Evolutionary conservation across 306 rosid genomes (phyloP), one percentile per base, ranked within the genome.

Genomic region (Gillenia trifoliata): DNA sequence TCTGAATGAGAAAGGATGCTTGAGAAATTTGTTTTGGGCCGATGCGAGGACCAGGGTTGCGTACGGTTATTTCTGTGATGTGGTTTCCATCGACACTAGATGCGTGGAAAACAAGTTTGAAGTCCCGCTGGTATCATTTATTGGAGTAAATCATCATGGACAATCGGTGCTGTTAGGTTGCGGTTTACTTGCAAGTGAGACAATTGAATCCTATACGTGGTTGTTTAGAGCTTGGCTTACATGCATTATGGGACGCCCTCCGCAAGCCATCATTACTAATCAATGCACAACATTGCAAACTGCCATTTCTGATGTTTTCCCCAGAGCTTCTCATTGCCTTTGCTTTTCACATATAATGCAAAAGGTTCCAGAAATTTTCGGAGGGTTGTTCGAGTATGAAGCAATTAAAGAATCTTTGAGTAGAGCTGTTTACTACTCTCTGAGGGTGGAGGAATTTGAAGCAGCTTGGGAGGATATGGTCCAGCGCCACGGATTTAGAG

Each of bases 171-270:
- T 91, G 78, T 83, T 91, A 59, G 96, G 93, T 68, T 88, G 89
- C 77, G 93, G 96, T 79, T 83, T 91, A 79, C 81, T 91, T 68
- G 85, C 87, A 25, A 72, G 85, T 55, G 85, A 72, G 65, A 79
- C 90, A 8, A 40, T 78, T 75, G 94, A 91, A 74, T 87, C 97
- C 69, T 89, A 85, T 64, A 87, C 90, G 1, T 91, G 94, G 94
- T 78, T 87, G 74, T 86, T 87, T 41, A 81, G 92, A 83, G 94
- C 92, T 47, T 89, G 89, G 89, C 89, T 91, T 66, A 89, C 97
- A 1, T 84, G 89, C 83, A 64, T 79, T 54, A 62, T 86, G 68
- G 96, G 96, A 73, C 88, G 90, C 66, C 89, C 97, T 69, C 93
- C 93, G 17, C 92, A 84, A 81, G 87, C 79, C 66, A 81, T 91